Percentiles rank a stretch among this genome's conserved stretches.
These are phyloP conservation scores for Chenopodium suecicum DNA, from an alignment of 148 eudicot species.

Conservation along the genomic window DNA sequence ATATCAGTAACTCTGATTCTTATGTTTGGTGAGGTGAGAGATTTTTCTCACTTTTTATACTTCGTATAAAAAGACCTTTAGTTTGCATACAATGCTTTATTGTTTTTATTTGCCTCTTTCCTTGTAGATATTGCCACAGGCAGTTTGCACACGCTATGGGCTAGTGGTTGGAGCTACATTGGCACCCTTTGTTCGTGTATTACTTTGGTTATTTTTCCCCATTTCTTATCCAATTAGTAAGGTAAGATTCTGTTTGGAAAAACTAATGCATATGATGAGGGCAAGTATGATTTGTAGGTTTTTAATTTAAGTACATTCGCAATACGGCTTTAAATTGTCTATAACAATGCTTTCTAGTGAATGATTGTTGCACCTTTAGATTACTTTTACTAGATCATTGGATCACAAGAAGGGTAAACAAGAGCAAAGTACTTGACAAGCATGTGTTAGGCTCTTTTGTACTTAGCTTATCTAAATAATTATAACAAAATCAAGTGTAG, in stretches of 20 bases:
- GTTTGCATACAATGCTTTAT: slow-evolving; percentile 1
- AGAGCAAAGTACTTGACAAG: too few species aligned
- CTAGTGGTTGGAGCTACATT: slow-evolving; percentile 82
- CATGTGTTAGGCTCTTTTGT: too few species aligned
- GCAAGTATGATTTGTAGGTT: neutral
- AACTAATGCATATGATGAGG: neutral
- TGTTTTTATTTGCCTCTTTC: slow-evolving; percentile 16
- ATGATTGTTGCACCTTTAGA: neutral
- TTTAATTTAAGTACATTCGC: neutral
- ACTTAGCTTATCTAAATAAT: too few species aligned
- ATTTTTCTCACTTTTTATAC: neutral
- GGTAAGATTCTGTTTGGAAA: slow-evolving; percentile 36
- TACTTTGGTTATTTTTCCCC: slow-evolving; percentile 78
- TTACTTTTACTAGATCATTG: neutral
- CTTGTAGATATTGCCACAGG: slow-evolving; percentile 86
- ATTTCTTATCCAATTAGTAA: slow-evolving; percentile 96
- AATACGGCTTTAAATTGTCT: too few species aligned
- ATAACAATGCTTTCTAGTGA: too few species aligned
- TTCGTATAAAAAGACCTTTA: neutral
- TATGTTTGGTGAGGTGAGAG: slow-evolving; percentile 90
- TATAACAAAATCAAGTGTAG: too few species aligned
- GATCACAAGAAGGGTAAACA: too few species aligned
- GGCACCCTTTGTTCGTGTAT: slow-evolving; percentile 83
- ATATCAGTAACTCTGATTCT: slow-evolving; percentile 94
- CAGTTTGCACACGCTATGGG: slow-evolving; percentile 90